Evolutionary conservation across 306 rosid species (phyloP).

Genomic region (Canavalia gladiata): DNA sequence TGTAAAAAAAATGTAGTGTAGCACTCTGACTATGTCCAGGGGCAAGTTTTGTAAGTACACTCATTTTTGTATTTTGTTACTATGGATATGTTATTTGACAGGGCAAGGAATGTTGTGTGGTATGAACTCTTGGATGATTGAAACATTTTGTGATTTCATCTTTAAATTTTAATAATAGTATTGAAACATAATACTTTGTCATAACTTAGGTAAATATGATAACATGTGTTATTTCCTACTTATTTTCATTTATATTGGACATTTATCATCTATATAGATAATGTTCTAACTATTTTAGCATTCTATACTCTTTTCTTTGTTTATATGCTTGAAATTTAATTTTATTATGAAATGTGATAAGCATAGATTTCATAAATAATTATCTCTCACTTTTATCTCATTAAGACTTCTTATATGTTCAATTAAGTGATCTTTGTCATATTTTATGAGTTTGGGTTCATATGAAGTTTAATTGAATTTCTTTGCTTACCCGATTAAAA

Average conservation of each 20-base stretch:
- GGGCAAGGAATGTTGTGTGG: slow-evolving; percentile 26
- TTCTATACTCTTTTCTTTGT: slow-evolving; percentile 2
- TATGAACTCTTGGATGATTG: slow-evolving; percentile 24
- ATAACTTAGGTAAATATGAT: slow-evolving; percentile 1
- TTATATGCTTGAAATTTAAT: slow-evolving; percentile 22
- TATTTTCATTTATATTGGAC: not conserved
- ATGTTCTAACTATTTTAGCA: not conserved
- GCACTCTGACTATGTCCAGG: slow-evolving; percentile 18
- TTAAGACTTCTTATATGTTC: too few species aligned
- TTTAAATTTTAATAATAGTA: slow-evolving; percentile 18
- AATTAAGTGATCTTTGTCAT: too few species aligned
- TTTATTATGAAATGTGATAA: slow-evolving; percentile 9
- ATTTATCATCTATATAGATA: not conserved
- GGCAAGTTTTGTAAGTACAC: slow-evolving; percentile 24
- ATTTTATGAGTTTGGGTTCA: too few species aligned
- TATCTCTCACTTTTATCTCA: too few species aligned
- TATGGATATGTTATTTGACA: slow-evolving; percentile 3
- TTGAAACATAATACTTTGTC: slow-evolving; percentile 11
- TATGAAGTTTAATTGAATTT: too few species aligned
- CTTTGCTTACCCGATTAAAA: too few species aligned
- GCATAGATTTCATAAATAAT: too few species aligned
- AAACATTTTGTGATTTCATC: not conserved
- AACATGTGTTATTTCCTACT: not conserved
- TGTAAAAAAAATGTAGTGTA: slow-evolving; percentile 32
- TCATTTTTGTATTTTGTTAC: slow-evolving; percentile 10